phyloP scores from a whole-genome alignment of 805 yeast species.

The Debaryomyces castellii region DNA sequence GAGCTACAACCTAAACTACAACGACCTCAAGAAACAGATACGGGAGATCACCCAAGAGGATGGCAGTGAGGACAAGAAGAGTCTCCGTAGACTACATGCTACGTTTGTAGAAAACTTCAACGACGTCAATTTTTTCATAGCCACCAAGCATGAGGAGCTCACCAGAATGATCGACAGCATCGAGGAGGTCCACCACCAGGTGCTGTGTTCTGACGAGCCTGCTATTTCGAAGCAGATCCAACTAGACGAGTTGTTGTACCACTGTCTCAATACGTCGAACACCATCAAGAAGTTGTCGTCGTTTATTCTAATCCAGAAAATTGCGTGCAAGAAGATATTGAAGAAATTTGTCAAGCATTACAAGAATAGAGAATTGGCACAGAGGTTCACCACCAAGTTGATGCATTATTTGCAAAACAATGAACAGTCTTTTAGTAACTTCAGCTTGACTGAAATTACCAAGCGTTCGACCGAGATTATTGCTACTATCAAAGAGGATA shows the following conservation, averaged over 20 bases:
- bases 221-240: slow-evolving; percentile 8
- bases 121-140: slow-evolving; percentile 59
- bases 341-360: slow-evolving; percentile 63
- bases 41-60: slow-evolving; percentile 48
- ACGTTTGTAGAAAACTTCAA: slow-evolving; percentile 60
- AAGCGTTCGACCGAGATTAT: slow-evolving; percentile 48
- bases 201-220: neutral
- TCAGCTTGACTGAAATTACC: slow-evolving; percentile 62
- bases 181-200: neutral
- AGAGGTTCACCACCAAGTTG: slow-evolving; percentile 25
- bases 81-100: slow-evolving; percentile 33
- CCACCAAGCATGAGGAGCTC: slow-evolving; percentile 68
- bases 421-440: slow-evolving; percentile 56
- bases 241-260: slow-evolving; percentile 29
- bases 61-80: neutral
- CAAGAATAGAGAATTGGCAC: slow-evolving; percentile 17
- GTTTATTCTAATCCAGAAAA: slow-evolving; percentile 69
- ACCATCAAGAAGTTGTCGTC: slow-evolving; percentile 63
- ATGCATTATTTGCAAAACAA: slow-evolving; percentile 38
- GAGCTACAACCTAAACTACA: slow-evolving; percentile 78
- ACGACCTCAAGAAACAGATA: slow-evolving; percentile 68
- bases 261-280: slow-evolving; percentile 44
- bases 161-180: slow-evolving; percentile 41
- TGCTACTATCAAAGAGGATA: slow-evolving; percentile 16
- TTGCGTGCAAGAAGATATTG: slow-evolving; percentile 69